Evolutionary conservation across 176 grass and related monocot species (phyloP).

Genomic region (Raddia guianensis): DNA sequence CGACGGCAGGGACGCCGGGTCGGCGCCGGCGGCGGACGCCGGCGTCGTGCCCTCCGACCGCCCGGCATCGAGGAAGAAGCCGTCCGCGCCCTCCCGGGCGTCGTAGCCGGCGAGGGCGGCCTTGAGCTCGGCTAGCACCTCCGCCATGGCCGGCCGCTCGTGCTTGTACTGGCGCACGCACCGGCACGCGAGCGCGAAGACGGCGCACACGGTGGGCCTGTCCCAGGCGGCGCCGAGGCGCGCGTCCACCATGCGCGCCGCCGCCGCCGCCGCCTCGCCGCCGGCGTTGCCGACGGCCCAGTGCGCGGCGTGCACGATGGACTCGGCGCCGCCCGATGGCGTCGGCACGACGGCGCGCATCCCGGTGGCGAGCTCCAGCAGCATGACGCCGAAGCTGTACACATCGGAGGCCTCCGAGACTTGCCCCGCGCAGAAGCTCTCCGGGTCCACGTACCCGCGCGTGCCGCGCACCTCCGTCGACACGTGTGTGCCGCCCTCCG

Average conservation of each 20-base stretch:
- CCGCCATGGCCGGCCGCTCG: slow-evolving; percentile 57
- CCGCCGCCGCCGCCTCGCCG: neutral
- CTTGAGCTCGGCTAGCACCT: slow-evolving; percentile 60
- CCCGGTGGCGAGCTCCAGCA: slow-evolving; percentile 50
- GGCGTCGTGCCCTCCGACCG: slow-evolving; percentile 13
- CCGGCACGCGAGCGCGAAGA: slow-evolving; percentile 56
- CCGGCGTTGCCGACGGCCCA: slow-evolving; percentile 19
- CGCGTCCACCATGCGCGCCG: slow-evolving; percentile 49
- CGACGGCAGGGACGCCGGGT: neutral
- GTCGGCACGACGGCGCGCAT: slow-evolving; percentile 69
- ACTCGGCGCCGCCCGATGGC: slow-evolving; percentile 60
- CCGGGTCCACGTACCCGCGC: slow-evolving; percentile 73
- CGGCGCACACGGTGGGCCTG: slow-evolving; percentile 41
- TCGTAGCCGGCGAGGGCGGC: slow-evolving; percentile 40
- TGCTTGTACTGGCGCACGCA: slow-evolving; percentile 66
- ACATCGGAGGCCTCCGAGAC: slow-evolving; percentile 60
- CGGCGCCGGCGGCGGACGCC: slow-evolving; percentile 7
- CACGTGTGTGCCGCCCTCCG: slow-evolving; percentile 55
- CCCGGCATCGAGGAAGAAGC: neutral
- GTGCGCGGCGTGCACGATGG: slow-evolving; percentile 57
- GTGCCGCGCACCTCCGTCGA: slow-evolving; percentile 76
- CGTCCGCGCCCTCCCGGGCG: slow-evolving; percentile 10
- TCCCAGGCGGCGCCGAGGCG: slow-evolving; percentile 59
- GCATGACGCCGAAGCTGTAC: slow-evolving; percentile 61
- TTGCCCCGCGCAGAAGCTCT: slow-evolving; percentile 62